phyloP scores from a whole-genome alignment of 1,284 basidiomycete genomes.

The Boletus semigastroideus region DNA sequence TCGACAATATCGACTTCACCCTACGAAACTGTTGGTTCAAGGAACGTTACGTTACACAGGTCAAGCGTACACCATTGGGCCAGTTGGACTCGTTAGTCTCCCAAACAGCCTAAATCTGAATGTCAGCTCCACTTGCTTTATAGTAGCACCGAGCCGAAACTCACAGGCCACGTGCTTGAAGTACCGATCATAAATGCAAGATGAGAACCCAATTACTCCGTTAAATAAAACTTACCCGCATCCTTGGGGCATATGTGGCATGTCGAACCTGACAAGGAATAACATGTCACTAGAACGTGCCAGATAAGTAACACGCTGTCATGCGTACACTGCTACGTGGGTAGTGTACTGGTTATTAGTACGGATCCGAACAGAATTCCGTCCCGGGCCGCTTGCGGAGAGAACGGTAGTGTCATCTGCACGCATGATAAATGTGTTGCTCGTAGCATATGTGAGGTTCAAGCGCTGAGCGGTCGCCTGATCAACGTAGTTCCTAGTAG shows the following conservation, averaged over 20 bases:
- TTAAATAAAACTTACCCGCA: conserved; percentile 50
- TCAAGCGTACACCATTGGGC: conserved; percentile 43
- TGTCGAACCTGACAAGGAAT: conserved; percentile 31
- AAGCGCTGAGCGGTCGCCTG: conserved; percentile 41
- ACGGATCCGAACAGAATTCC: conserved; percentile 58
- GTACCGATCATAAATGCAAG: background rate
- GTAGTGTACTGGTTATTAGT: conserved; percentile 52
- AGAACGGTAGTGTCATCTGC: conserved; percentile 51
- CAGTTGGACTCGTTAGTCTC: conserved; percentile 49
- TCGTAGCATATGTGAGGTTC: conserved; percentile 49
- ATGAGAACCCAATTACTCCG: background rate
- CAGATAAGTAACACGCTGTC: background rate
- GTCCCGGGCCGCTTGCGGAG: conserved; percentile 46
- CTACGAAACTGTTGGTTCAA: conserved; percentile 27
- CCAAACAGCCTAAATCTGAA: conserved; percentile 43
- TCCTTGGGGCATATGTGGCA: conserved; percentile 56
- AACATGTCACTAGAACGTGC: background rate
- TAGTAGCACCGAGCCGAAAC: conserved; percentile 1
- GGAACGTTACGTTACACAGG: background rate
- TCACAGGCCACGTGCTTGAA: conserved; percentile 47
- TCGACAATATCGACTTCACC: conserved; percentile 44
- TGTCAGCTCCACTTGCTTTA: conserved; percentile 6
- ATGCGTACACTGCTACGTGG: conserved; percentile 56
- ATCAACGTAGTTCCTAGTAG: conserved; percentile 52
- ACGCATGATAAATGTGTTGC: conserved; percentile 50